Evolutionary conservation across 2,329 filamentous ascomycete species (phyloP), one percentile per base, ranked within the genome.

Genomic region (Trichophyton rubrum): DNA sequence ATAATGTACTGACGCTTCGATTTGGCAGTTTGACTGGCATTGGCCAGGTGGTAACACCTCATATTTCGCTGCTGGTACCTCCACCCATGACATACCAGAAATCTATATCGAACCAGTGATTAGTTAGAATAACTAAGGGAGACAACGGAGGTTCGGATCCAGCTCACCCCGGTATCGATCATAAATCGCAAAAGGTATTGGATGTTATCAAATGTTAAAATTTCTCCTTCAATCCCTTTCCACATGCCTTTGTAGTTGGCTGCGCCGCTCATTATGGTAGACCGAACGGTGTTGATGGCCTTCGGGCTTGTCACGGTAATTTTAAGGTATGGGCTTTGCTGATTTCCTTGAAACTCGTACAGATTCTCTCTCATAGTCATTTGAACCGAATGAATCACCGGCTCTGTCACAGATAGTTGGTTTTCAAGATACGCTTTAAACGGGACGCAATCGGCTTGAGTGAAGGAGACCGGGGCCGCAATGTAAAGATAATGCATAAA

Each of bases 401-500:
- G 83, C 62, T 87, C 82, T 66, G 87, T 82, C 65, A 88, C 82
- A n/a, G 84, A 87, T 57, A 96, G 74, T 70, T 88, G 85, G 4
- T 82, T 79, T 68, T 99, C 91, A 38, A 99, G 82, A 69, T 85
- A 97, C 3, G 83, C 78, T 70, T 87, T 88, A 79, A 88, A 99
- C 0, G 82, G 77, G 15, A 85, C 80, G 72, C 90, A 90, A 70
- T 99, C 90, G 47, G 85, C 80, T 53, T 84, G 84, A 30, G 83
- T 83, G 72, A 99, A 99, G 27, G 84, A 82, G 7, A 91, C 78
- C 0, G 93, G 93, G 0, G 95, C 93, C 8, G 89, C 87, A 53
- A 97, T 85, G 69, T 96, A 99, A 60, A 99, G 84, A 71, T 99
- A 99, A 72, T 99, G 93, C 67, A 90, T 86, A 75, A 99, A 99